Evolutionary conservation across 345 rosid species (phyloP).

Genomic region (Eutrema japonicum): DNA sequence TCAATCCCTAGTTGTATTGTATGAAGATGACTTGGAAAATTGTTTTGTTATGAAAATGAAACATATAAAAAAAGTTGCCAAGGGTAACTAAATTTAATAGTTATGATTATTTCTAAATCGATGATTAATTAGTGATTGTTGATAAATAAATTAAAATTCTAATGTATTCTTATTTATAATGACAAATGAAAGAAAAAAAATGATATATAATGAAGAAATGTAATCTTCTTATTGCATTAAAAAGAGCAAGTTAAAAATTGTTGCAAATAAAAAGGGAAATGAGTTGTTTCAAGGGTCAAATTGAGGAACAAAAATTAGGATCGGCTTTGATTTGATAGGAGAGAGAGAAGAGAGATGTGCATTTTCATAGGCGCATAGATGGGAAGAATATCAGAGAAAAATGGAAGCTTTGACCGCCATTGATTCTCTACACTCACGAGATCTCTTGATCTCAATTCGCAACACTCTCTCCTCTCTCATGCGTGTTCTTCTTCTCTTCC

Average conservation of each 20-base stretch:
- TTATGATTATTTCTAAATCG: background rate
- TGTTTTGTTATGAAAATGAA: background rate
- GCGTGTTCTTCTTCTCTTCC: slow-evolving; percentile 35
- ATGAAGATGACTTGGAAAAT: background rate
- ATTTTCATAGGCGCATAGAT: slow-evolving; percentile 48
- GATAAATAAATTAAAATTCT: too few relatives aligned
- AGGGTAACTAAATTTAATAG: background rate
- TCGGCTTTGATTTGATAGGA: background rate
- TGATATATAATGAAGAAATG: too few relatives aligned
- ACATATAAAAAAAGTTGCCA: background rate
- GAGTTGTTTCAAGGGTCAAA: too few relatives aligned
- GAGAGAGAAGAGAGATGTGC: slow-evolving; percentile 43
- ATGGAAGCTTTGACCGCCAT: slow-evolving; percentile 74
- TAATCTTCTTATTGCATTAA: too few relatives aligned
- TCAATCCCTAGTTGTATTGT: too few relatives aligned
- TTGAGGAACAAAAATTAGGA: background rate
- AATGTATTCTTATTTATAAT: too few relatives aligned
- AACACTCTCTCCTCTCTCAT: slow-evolving; percentile 32
- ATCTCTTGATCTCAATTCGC: slow-evolving; percentile 39
- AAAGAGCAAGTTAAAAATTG: too few relatives aligned
- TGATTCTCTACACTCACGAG: slow-evolving; percentile 44
- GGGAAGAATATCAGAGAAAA: slow-evolving; percentile 54
- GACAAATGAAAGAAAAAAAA: too few relatives aligned
- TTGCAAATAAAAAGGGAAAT: background rate
- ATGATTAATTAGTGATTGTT: too few relatives aligned